Evolutionary conservation across 257 asterid genomes (phyloP).

Genomic region (Catharanthus roseus): DNA sequence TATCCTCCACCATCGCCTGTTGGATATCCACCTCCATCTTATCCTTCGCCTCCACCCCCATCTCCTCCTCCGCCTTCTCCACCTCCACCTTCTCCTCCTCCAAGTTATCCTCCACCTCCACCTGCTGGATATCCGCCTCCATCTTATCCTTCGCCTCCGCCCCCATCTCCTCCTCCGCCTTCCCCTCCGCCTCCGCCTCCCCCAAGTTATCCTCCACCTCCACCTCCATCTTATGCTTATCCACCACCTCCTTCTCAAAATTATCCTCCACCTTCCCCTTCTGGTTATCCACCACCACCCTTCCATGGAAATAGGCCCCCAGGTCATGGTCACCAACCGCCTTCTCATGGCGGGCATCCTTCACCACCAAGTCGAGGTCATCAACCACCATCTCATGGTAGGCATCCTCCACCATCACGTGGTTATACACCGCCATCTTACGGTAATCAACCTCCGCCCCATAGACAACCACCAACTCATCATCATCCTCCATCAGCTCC

Average conservation of each 20-base stretch:
- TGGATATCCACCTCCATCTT: too few species aligned
- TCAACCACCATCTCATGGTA: background rate
- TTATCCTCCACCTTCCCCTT: background rate
- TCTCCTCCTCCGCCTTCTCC: too few species aligned
- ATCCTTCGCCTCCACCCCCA: too few species aligned
- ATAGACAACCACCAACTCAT: background rate
- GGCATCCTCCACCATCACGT: background rate
- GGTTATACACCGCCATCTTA: background rate
- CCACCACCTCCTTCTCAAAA: background rate
- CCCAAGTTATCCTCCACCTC: too few species aligned
- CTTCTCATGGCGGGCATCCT: background rate
- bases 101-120: background rate
- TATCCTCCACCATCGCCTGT: too few species aligned
- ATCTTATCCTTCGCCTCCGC: too few species aligned
- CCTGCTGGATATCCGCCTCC: background rate
- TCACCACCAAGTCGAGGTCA: slow-evolving; percentile 3
- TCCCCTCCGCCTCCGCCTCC: too few species aligned
- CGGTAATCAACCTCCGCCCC: background rate
- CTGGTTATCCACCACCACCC: background rate
- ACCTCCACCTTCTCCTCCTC: background rate
- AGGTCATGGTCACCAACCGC: background rate
- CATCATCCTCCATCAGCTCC: background rate
- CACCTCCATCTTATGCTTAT: too few species aligned
- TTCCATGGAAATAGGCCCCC: background rate
- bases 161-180: too few species aligned